Percentiles rank a stretch among this genome's conserved stretches.
These are phyloP conservation scores for Salix koriyanagi DNA, from an alignment of 345 rosid species.

Conservation along the genomic window DNA sequence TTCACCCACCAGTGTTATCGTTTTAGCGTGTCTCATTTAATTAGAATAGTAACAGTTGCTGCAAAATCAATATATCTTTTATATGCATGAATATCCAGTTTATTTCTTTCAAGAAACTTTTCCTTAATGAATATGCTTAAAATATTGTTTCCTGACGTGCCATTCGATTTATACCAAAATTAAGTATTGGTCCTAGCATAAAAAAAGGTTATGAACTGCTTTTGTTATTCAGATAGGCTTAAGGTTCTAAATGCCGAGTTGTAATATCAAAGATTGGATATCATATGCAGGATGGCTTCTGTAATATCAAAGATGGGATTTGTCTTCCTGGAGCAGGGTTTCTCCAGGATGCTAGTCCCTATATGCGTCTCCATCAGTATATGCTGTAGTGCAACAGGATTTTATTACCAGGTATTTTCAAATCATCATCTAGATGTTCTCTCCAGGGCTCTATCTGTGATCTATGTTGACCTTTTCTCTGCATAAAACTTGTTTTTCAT, in stretches of 20 bases:
- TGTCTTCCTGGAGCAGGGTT: constrained; percentile 79
- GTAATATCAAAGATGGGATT: constrained; percentile 98
- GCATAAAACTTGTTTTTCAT: not conserved
- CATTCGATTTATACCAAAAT: not conserved
- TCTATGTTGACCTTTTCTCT: constrained; percentile 3
- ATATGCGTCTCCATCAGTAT: constrained; percentile 80
- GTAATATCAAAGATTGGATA: not conserved
- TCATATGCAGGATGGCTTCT: constrained; percentile 79
- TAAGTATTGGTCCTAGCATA: not conserved
- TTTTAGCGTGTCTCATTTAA: not conserved
- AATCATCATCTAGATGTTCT: not conserved
- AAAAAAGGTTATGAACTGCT: not conserved
- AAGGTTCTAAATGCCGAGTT: not conserved
- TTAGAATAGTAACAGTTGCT: not conserved
- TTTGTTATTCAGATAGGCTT: not conserved
- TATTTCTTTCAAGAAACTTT: not conserved
- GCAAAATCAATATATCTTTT: not conserved
- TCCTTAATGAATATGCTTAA: not conserved
- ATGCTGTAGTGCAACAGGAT: constrained; percentile 85
- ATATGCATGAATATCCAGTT: not conserved
- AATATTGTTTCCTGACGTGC: not conserved
- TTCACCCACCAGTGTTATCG: not conserved
- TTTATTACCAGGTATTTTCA: constrained; percentile 76
- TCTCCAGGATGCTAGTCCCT: constrained; percentile 62
- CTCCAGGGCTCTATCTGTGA: not conserved